Evolutionary conservation across 768 basidiomycete species (phyloP).

Genomic region (Amanita pseudoporphyria): DNA sequence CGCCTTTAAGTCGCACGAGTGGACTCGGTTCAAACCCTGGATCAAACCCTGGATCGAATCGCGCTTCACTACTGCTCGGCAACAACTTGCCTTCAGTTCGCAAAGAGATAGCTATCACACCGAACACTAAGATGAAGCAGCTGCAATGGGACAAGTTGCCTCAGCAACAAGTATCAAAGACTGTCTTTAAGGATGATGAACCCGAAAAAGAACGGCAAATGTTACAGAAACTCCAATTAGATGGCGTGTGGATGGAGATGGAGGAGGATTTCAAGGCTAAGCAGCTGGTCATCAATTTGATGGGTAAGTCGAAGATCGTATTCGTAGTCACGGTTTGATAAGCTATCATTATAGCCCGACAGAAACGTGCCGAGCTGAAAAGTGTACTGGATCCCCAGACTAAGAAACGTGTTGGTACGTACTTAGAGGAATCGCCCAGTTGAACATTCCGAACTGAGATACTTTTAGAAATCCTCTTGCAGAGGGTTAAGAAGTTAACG

Average conservation of each 20-base stretch:
- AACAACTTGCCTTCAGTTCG: slow-evolving; percentile 53
- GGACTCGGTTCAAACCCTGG: slow-evolving; percentile 22
- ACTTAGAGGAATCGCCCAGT: not conserved
- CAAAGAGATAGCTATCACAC: slow-evolving; percentile 80
- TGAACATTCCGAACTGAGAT: slow-evolving; percentile 3
- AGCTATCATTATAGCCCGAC: slow-evolving; percentile 43
- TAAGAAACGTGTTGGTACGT: slow-evolving; percentile 88
- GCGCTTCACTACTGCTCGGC: slow-evolving; percentile 50
- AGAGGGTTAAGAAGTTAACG: slow-evolving; percentile 71
- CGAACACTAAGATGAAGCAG: slow-evolving; percentile 92
- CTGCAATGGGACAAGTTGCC: slow-evolving; percentile 98
- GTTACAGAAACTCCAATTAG: slow-evolving; percentile 68
- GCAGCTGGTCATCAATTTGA: slow-evolving; percentile 82
- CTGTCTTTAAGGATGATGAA: slow-evolving; percentile 73
- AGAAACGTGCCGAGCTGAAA: slow-evolving; percentile 81
- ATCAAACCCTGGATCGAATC: slow-evolving; percentile 38
- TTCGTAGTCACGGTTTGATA: slow-evolving; percentile 7
- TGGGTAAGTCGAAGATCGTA: slow-evolving; percentile 45
- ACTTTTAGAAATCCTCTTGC: slow-evolving; percentile 78
- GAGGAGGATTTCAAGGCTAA: slow-evolving; percentile 98
- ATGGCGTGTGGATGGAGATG: slow-evolving; percentile 93
- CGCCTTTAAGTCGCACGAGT: slow-evolving; percentile 24
- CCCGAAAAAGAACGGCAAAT: slow-evolving; percentile 68
- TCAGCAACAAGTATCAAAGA: slow-evolving; percentile 75
- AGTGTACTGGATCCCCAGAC: slow-evolving; percentile 88